Conservation (phyloP, 208 protist species). For the Trypanosoma boissoni region DNA sequence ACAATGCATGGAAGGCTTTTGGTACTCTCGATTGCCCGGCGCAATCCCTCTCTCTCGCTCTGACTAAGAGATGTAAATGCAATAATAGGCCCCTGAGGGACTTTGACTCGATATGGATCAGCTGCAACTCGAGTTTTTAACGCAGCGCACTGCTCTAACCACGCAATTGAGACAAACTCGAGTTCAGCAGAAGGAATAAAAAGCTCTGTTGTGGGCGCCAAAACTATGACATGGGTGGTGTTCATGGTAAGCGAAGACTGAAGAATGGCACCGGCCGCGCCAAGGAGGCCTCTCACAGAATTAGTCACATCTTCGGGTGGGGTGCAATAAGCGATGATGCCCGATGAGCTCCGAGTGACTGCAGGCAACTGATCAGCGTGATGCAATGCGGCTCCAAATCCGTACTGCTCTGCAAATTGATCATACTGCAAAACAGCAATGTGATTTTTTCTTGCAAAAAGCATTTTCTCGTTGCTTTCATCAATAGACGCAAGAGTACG, state of each 20-base stretch:
- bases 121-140: slow-evolving; percentile 33
- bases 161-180: slow-evolving; percentile 55
- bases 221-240: slow-evolving; percentile 55
- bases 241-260: slow-evolving; percentile 10
- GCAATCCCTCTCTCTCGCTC: slow-evolving; percentile 29
- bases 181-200: slow-evolving; percentile 48
- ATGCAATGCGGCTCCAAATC: not conserved
- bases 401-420: slow-evolving; percentile 14
- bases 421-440: slow-evolving; percentile 8
- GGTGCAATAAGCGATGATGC: slow-evolving; percentile 15
- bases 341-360: not conserved
- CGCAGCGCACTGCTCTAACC: slow-evolving; percentile 39
- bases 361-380: no score
- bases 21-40: slow-evolving; percentile 19
- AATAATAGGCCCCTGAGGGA: slow-evolving; percentile 40
- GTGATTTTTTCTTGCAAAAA: slow-evolving; percentile 18
- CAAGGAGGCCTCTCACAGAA: slow-evolving; percentile 1
- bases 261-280: not conserved
- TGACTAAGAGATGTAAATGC: slow-evolving; percentile 43
- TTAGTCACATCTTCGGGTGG: slow-evolving; percentile 16
- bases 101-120: slow-evolving; percentile 31
- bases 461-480: slow-evolving; percentile 8
- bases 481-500: not conserved
- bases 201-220: slow-evolving; percentile 17
- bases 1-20: slow-evolving; percentile 31